Conservation (phyloP, 2,329 filamentous ascomycete species). For the Colletotrichum magnum region DNA sequence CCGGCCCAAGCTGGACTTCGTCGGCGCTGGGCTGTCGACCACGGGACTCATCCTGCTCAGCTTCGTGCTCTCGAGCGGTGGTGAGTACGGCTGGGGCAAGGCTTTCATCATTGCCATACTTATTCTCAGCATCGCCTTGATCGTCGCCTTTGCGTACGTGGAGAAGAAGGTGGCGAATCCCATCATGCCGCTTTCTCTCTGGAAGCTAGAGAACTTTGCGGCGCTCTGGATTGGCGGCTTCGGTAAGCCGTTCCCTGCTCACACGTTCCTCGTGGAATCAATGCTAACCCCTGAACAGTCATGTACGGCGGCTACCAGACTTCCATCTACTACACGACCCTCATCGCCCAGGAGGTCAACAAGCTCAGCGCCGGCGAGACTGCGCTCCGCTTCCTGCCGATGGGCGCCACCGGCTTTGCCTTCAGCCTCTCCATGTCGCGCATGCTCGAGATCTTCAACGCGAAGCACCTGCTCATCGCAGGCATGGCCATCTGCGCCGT, state of each 20-base stretch:
- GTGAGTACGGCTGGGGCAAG: conserved; percentile 60
- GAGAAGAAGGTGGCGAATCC: conserved; percentile 60
- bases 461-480: conserved; percentile 21
- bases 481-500: conserved; percentile 34
- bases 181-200: conserved; percentile 60
- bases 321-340: conserved; percentile 36
- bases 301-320: conserved; percentile 38
- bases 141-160: conserved; percentile 54
- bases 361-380: conserved; percentile 31
- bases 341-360: conserved; percentile 35
- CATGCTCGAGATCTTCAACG: conserved; percentile 35
- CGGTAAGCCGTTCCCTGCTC: neutral
- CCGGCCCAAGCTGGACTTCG: conserved; percentile 55
- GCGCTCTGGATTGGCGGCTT: conserved; percentile 61
- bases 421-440: conserved; percentile 38
- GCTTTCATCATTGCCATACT: conserved; percentile 60
- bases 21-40: conserved; percentile 57
- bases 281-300: conserved; percentile 1
- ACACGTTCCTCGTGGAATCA: too few species aligned
- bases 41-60: conserved; percentile 58
- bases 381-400: conserved; percentile 31
- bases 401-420: conserved; percentile 33
- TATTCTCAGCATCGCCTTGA: conserved; percentile 53
- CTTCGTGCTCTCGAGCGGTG: conserved; percentile 60
- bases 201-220: conserved; percentile 61